These are phyloP conservation scores for Yamadazyma paraphyllophila DNA, from an alignment of 805 yeast species.

Conservation along the genomic window DNA sequence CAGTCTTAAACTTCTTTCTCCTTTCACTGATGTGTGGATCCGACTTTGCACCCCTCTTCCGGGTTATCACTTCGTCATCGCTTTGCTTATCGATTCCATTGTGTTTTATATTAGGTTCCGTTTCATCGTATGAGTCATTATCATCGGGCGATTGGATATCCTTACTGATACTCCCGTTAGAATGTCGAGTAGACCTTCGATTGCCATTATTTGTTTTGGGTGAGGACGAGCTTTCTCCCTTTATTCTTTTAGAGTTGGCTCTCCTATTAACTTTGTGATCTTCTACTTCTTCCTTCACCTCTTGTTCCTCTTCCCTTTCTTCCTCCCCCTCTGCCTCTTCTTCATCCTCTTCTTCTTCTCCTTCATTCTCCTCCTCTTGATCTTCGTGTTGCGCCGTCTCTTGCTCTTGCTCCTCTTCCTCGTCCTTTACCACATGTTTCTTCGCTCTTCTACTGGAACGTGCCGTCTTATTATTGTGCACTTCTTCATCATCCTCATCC, in stretches of 20 bases:
- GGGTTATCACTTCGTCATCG: conserved; percentile 13
- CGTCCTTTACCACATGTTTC: conserved; percentile 14
- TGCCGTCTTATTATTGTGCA: no score
- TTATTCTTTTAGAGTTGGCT: no score
- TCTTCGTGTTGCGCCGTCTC: no score
- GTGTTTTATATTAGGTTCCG: conserved; percentile 1
- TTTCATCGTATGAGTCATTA: not conserved
- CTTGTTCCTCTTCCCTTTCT: conserved; percentile 24
- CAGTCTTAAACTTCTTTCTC: conserved; percentile 14
- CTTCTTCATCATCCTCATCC: conserved; percentile 8
- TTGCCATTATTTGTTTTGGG: not conserved
- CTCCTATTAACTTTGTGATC: not conserved
- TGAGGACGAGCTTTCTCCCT: not conserved
- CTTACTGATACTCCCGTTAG: conserved; percentile 7
- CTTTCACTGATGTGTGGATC: conserved; percentile 1
- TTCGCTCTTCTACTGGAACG: not conserved
- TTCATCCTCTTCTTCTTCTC: conserved; percentile 13
- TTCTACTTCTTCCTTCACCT: not conserved
- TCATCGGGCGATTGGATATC: not conserved
- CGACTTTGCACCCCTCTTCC: conserved; percentile 6
- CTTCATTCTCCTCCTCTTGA: conserved; percentile 12
- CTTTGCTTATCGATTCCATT: conserved; percentile 11
- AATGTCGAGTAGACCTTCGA: conserved; percentile 4
- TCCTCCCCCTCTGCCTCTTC: conserved; percentile 17
- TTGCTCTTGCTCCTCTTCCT: conserved; percentile 12